Evolutionary conservation across 2,329 filamentous ascomycete species (phyloP), one percentile per base, ranked within the genome.

Genomic region (Cadophora luteo-olivacea): DNA sequence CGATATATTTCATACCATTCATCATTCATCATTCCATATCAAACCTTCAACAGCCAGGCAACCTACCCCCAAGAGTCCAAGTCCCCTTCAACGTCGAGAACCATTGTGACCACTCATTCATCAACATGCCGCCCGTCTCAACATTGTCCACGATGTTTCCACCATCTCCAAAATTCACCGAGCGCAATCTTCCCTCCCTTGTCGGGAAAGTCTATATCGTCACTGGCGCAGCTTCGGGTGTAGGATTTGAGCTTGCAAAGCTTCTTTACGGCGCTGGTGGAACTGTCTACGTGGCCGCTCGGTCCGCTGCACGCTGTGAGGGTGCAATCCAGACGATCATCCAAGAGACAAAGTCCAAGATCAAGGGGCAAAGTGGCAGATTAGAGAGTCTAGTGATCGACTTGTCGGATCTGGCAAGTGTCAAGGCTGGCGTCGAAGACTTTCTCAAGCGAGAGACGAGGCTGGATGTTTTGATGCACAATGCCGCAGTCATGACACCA

Each of bases 281-380:
- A 45, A 86, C 80, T 2, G 82, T 87, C 19, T 87, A 87, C 72
- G 75, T 87, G 36, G 84, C 83, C 1, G 82, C 81, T 4, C 82
- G 85, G 38, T 82, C 79, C 3, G 65, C 75, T 11, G 70, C 77
- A 7, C 82, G 82, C 68, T 82, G 78, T 36, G 75, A 79, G 9
- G 71, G 73, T 0, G 82, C 82, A n/a, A 83, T 87, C 60, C 72
- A 77, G 24, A 72, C 74, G 36, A 81, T 86, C 68, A 32, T 65
- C 69, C 11, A 60, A 67, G 36, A 77, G 25, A 67, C 67, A 16
- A 63, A 51, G 14, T 12, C 41, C 16, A 51, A 74, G 25, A 78
- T 3, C 1, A 66, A 64, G 11, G 14, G 78, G 12, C 68, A 68
- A 25, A 4, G 1, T 6, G 72, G 65, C 41, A 67, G 65, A 33